A percentile compares a stretch with the other conserved stretches of the same genome.
phyloP scores from a whole-genome alignment of 2,329 filamentous ascomycete genomes.

The Colletotrichum spaethianum region DNA sequence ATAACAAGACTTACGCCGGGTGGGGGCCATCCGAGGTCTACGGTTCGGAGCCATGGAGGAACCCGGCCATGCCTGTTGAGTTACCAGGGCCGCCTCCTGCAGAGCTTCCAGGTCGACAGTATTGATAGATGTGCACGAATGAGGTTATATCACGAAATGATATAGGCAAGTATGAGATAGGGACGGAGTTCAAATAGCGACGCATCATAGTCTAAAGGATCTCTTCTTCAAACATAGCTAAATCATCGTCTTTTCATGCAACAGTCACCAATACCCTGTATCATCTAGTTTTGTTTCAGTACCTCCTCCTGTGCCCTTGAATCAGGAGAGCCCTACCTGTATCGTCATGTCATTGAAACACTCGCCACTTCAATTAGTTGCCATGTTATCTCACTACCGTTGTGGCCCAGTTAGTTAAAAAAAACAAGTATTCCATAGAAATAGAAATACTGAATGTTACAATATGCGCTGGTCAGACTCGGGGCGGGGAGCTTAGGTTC shows the following conservation, averaged over 20 bases:
- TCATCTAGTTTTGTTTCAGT: background rate
- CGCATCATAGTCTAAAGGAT: background rate
- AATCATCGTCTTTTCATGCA: background rate
- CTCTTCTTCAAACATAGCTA: background rate
- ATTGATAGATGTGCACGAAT: background rate
- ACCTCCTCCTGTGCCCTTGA: background rate
- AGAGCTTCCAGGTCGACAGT: background rate
- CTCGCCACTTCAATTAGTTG: background rate
- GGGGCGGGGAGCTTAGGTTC: background rate
- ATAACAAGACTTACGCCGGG: background rate
- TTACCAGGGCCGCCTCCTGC: background rate
- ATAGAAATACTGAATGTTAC: background rate
- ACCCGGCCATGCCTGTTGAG: background rate
- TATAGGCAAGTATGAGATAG: background rate
- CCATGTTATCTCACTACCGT: background rate
- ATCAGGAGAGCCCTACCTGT: background rate
- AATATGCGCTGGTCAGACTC: background rate
- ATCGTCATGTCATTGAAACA: background rate
- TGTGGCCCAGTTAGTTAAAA: background rate
- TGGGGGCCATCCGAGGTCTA: constrained; percentile 9
- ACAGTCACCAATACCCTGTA: background rate
- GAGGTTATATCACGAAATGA: background rate
- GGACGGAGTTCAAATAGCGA: background rate
- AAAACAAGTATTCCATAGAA: background rate
- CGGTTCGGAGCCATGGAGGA: constrained; percentile 5